Percentiles rank a stretch among this genome's conserved stretches.
These are phyloP conservation scores for Coemansia sp. DNA, from an alignment of 192 early-diverging fungal genomes.

Conservation along the genomic window DNA sequence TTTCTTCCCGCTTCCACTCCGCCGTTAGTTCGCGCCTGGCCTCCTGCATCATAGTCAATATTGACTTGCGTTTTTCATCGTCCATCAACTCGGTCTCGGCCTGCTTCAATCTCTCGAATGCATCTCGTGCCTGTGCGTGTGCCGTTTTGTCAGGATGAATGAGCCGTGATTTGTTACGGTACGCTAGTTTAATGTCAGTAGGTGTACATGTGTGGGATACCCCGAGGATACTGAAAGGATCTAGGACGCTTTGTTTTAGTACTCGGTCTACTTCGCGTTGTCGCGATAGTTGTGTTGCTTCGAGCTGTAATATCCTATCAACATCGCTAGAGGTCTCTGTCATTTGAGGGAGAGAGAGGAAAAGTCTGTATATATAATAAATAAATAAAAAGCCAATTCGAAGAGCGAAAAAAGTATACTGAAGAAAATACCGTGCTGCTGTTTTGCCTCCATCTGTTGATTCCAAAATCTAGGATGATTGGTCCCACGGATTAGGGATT, in stretches of 20 bases:
- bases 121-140: slow-evolving; percentile 43
- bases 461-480: too few species aligned
- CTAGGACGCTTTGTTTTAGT: slow-evolving; percentile 28
- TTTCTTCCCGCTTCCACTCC: slow-evolving; percentile 18
- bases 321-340: slow-evolving; percentile 7
- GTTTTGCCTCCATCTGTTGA: too few species aligned
- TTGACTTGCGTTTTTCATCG: slow-evolving; percentile 36
- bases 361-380: background rate
- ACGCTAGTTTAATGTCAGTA: slow-evolving; percentile 40
- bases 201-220: slow-evolving; percentile 29
- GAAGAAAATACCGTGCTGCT: too few species aligned
- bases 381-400: background rate
- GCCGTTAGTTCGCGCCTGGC: slow-evolving; percentile 40
- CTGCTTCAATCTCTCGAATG: slow-evolving; percentile 45
- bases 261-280: slow-evolving; percentile 46
- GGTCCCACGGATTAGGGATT: too few species aligned
- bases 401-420: background rate
- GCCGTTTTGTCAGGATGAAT: slow-evolving; percentile 53
- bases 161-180: slow-evolving; percentile 42
- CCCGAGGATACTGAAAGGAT: slow-evolving; percentile 45
- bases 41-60: slow-evolving; percentile 33
- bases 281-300: slow-evolving; percentile 28
- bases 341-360: background rate
- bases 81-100: slow-evolving; percentile 53
- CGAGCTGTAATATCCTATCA: slow-evolving; percentile 19